Percentiles rank a stretch among this genome's conserved stretches.
phyloP scores from a whole-genome alignment of 345 rosid species.

The Eucalyptus fibrosa region DNA sequence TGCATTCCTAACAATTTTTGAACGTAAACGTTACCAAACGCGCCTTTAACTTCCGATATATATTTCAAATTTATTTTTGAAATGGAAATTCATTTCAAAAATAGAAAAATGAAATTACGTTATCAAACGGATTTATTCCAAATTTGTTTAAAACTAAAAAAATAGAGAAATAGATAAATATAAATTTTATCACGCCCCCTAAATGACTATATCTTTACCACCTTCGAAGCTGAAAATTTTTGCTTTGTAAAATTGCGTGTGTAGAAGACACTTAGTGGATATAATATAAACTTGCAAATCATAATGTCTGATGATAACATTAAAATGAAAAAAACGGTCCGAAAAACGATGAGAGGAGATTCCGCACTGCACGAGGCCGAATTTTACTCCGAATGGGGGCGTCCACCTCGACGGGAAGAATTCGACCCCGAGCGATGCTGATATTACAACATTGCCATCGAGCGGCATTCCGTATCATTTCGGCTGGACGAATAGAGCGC shows the following conservation, averaged over 20 bases:
- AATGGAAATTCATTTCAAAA: fast-evolving
- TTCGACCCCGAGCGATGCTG: not conserved
- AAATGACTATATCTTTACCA: not conserved
- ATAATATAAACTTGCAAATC: not conserved
- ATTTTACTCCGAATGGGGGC: not conserved
- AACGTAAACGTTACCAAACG: too few relatives aligned
- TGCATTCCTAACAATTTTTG: too few relatives aligned
- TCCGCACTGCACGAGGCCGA: not conserved
- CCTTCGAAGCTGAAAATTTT: not conserved
- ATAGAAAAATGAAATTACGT: too few relatives aligned
- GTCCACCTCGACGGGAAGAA: not conserved
- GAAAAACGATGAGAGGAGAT: not conserved
- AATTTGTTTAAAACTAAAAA: fast-evolving
- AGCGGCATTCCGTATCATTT: not conserved
- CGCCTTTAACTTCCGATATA: too few relatives aligned
- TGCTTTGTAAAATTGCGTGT: not conserved
- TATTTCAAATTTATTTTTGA: too few relatives aligned
- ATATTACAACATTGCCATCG: not conserved
- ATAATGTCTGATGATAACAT: not conserved
- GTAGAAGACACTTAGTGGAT: too few relatives aligned
- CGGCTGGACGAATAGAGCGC: not conserved
- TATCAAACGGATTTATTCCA: fast-evolving
- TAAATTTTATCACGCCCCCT: too few relatives aligned
- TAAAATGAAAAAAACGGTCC: not conserved
- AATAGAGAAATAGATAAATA: fast-evolving